Base-by-base conservation (phyloP, 2,329 filamentous ascomycete species). In the Drechslerella dactyloides region DNA sequence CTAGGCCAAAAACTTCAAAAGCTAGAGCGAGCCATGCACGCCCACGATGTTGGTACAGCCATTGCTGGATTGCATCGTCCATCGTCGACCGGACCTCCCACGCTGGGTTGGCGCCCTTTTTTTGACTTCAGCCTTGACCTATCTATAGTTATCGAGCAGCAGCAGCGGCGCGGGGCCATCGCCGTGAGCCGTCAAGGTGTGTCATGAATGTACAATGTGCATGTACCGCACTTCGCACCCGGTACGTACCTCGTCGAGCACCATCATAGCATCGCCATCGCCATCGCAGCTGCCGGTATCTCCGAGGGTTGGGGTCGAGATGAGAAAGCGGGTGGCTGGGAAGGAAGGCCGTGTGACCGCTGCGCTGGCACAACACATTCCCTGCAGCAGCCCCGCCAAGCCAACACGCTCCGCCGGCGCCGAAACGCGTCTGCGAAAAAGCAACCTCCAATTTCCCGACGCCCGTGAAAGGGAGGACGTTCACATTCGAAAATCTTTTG, bases 311-410 rank as follows among this genome's bases (percentile, higher is more conserved):
- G n/a, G 40, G 17, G n/a, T 27, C 42, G n/a, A n/a, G n/a, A n/a
- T n/a, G n/a, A 54, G 17, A 53, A 53, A 51, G 30, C 23, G 19
- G 68, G 56, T 52, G 65, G 57, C 54, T 57, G 59, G 51, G 58
- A 42, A 40, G 40, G 40, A 10, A 42, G 54, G 37, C 59, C 66
- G 66, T 70, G 66, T 70, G 66, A 70, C 55, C 57, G 66, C 54
- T 70, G 66, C 59, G 66, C 61, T 70, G 66, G 66, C 66, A 53
- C 65, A 69, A 69, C 65, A 69, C 65, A 69, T 69, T 63, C 37
- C 56, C 37, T 23, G 23, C 30, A 23, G 15, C 15, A 48, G 44
- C 44, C 44, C 44, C 33, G 60, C 42, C 23, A 27, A 30, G 15
- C 50, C 50, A 27, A 30, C 30, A 30, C 13, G 50, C 19, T 11